Base-by-base conservation (phyloP, 352 stramenopile genomes). In the Globisporangium iwayamae region DNA sequence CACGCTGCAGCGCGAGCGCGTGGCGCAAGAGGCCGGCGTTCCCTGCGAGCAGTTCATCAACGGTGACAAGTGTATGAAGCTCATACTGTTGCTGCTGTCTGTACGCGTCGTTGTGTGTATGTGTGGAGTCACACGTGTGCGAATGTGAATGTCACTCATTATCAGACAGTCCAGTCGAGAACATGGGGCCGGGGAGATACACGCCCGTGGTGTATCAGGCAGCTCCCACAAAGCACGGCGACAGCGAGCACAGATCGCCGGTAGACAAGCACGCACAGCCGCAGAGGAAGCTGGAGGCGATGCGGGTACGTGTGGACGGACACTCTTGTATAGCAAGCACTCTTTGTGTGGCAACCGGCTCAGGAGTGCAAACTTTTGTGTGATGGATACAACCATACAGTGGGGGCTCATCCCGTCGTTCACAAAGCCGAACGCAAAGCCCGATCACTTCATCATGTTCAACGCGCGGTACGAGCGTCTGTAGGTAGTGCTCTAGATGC, bases 361-460 rank as follows among this genome's bases (percentile, higher is more conserved):
- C 10, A 65, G 28, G 25, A 52, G 32, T 13, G 9, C 25, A 28
- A 11, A 10, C 36, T 14, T 48, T 47, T 54, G 6, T 41, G 22
- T 18, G 43, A 16, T 45, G 36, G 4, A 0, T 14, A 16, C 51
- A 13, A 2, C 3, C 28, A 38, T 55, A 8, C 28, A 94, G 84
- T 95, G 86, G 86, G 86, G 86, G 20, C 67, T 95, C 5, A 71
- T 95, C 51, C 86, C 86, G 48, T 92, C 83, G 2, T 95, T 93
- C 52, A 90, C 78, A n/a, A 93, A 93, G 66, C 72, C 83, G 28
- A 71, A 75, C 54, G 73, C 66, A 18, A 91, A 87, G 60, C 81
- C 85, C 47, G 84, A 95, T 56, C 84, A 95, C 67, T 95, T 93
- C 38, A 67, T 91, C 47, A 93, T 93, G 79, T 95, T 95, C 67